Evolutionary conservation across 139 green algal species (phyloP).

Genomic region (Micractinium sp.): DNA sequence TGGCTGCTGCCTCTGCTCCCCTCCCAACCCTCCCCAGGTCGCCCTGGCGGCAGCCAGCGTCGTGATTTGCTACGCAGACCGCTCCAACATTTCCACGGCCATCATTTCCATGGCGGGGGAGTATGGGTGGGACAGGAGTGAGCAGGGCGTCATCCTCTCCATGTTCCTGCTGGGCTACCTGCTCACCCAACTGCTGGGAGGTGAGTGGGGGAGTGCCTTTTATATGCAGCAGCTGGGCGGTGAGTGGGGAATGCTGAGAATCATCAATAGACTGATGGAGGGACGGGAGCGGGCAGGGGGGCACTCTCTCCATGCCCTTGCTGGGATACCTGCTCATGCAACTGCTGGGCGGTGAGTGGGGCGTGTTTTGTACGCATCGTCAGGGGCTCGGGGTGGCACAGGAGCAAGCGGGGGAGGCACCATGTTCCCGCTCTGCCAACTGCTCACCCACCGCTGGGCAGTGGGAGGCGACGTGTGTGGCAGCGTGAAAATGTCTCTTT

Average conservation of each 20-base stretch:
- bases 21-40: constrained; percentile 39
- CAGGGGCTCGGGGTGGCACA: no score
- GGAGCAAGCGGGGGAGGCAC: no score
- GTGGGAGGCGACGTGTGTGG: no score
- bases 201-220: constrained; percentile 34
- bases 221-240: constrained; percentile 69
- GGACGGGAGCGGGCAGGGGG: no score
- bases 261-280: neutral
- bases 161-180: constrained; percentile 83
- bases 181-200: constrained; percentile 66
- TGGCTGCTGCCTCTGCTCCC: neutral
- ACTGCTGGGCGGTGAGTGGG: no score
- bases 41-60: constrained; percentile 64
- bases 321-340: no score
- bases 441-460: no score
- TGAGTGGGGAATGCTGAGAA: constrained; percentile 34
- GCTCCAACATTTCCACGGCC: constrained; percentile 79
- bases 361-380: no score
- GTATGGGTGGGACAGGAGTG: constrained; percentile 69
- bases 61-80: constrained; percentile 77
- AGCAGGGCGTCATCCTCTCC: constrained; percentile 74
- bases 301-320: no score
- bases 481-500: no score
- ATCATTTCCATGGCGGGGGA: constrained; percentile 76
- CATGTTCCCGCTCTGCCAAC: no score